Conservation (phyloP, 768 basidiomycete genomes). For the Pleurotus tuber-regium region DNA sequence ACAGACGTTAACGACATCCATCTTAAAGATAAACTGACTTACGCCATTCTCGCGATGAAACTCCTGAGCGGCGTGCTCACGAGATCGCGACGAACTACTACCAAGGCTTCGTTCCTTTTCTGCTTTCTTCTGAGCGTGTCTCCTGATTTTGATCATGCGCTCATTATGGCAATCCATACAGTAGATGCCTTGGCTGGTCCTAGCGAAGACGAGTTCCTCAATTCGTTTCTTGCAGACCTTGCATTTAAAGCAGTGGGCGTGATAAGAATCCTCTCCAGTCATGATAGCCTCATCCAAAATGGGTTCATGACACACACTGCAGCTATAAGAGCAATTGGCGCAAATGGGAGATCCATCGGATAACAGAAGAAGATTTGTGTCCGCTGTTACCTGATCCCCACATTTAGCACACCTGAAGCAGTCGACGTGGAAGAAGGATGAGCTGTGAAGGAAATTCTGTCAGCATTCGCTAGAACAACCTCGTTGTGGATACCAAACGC, state of each 20-base stretch:
- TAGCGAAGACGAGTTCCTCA: conserved; percentile 97
- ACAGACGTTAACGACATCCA: conserved; percentile 12
- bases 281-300: conserved; percentile 99
- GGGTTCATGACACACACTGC: conserved; percentile 90
- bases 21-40: conserved; percentile 21
- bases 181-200: conserved; percentile 97
- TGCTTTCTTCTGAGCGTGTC: conserved; percentile 87
- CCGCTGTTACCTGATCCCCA: conserved; percentile 86
- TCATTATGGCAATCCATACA: conserved; percentile 99
- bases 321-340: conserved; percentile 90
- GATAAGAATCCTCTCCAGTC: conserved; percentile 98
- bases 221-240: conserved; percentile 92
- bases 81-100: conserved; percentile 39
- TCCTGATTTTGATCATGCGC: conserved; percentile 88
- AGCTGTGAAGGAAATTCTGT: conserved; percentile 39
- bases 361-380: conserved; percentile 94
- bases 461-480: not conserved
- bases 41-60: conserved; percentile 41
- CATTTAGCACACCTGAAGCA: conserved; percentile 99
- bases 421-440: conserved; percentile 92
- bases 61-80: conserved; percentile 37
- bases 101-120: conserved; percentile 52
- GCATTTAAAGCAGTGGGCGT: conserved; percentile 98
- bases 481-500: conserved; percentile 13
- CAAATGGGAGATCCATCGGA: conserved; percentile 98